phyloP scores from a whole-genome alignment of 139 green algal species.

The Yamagishiella unicocca region DNA sequence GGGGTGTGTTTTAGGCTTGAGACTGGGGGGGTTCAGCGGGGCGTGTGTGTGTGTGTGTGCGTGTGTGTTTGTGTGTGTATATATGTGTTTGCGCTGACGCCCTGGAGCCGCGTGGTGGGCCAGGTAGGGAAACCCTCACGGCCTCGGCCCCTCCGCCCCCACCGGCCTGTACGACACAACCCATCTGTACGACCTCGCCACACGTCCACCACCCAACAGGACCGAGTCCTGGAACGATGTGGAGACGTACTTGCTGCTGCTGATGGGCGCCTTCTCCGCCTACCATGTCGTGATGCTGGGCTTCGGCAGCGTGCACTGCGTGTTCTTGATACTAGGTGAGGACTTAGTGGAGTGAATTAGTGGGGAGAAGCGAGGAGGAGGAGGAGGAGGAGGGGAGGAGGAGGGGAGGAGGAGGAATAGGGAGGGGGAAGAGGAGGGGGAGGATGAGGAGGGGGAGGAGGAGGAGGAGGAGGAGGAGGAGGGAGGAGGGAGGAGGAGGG shows the following conservation, averaged over 20 bases:
- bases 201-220: not conserved
- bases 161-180: too few relatives aligned
- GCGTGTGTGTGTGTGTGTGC: too few relatives aligned
- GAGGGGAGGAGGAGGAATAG: not conserved
- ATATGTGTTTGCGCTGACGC: too few relatives aligned
- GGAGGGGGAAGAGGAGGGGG: too few relatives aligned
- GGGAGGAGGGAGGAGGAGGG: not conserved
- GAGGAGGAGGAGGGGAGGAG: not conserved
- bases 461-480: not conserved
- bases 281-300: constrained; percentile 68
- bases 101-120: too few relatives aligned
- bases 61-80: too few relatives aligned
- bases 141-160: too few relatives aligned
- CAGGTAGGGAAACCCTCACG: too few relatives aligned
- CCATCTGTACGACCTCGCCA: not conserved
- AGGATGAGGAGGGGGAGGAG: not conserved
- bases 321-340: constrained; percentile 62
- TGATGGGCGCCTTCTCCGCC: constrained; percentile 59
- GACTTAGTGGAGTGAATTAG: too few relatives aligned
- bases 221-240: not conserved
- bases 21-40: too few relatives aligned
- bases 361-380: not conserved
- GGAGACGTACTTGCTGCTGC: constrained; percentile 66
- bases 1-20: too few relatives aligned
- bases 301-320: constrained; percentile 66